A percentile compares a stretch with the other conserved stretches of the same genome.
phyloP scores from a whole-genome alignment of 2,329 filamentous ascomycete genomes.

The Aspergillus fumigatiaffinis region DNA sequence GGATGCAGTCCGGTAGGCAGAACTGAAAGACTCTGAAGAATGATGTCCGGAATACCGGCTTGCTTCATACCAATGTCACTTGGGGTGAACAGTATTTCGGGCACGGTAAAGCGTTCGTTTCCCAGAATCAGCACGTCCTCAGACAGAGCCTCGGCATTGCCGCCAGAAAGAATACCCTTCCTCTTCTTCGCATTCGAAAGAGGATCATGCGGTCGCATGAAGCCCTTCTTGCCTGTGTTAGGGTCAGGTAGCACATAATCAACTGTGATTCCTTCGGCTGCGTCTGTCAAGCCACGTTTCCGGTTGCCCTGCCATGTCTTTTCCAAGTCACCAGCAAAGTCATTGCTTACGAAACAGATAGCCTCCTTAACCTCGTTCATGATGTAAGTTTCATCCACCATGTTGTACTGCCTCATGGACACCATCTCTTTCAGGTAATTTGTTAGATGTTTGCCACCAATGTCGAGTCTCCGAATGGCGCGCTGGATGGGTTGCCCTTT shows the following conservation, averaged over 20 bases:
- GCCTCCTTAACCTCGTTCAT: constrained; percentile 96
- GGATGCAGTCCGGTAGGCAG: constrained; percentile 82
- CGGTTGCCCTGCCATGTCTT: constrained; percentile 75
- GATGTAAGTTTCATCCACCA: constrained; percentile 88
- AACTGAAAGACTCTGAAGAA: constrained; percentile 70
- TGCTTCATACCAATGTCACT: constrained; percentile 80
- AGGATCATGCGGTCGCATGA: constrained; percentile 74
- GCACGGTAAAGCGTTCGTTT: constrained; percentile 87
- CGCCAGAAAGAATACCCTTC: constrained; percentile 46
- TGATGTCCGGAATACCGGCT: constrained; percentile 74
- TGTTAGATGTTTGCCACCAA: constrained; percentile 89
- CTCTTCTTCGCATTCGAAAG: constrained; percentile 52
- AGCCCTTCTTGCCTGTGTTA: constrained; percentile 60
- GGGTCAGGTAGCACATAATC: constrained; percentile 92
- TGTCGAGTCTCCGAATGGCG: constrained; percentile 77
- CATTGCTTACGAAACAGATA: constrained; percentile 73
- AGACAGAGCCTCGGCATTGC: constrained; percentile 44
- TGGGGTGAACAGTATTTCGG: constrained; percentile 85
- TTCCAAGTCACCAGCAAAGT: constrained; percentile 77
- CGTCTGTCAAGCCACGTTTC: constrained; percentile 26
- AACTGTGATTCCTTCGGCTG: constrained; percentile 58
- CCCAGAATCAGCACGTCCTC: constrained; percentile 84
- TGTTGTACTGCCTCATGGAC: constrained; percentile 88
- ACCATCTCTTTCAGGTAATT: constrained; percentile 89
- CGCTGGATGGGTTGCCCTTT: constrained; percentile 74